phyloP scores from a whole-genome alignment of 1,139 yeast genomes.

The Geotrichum citri-aurantii region DNA sequence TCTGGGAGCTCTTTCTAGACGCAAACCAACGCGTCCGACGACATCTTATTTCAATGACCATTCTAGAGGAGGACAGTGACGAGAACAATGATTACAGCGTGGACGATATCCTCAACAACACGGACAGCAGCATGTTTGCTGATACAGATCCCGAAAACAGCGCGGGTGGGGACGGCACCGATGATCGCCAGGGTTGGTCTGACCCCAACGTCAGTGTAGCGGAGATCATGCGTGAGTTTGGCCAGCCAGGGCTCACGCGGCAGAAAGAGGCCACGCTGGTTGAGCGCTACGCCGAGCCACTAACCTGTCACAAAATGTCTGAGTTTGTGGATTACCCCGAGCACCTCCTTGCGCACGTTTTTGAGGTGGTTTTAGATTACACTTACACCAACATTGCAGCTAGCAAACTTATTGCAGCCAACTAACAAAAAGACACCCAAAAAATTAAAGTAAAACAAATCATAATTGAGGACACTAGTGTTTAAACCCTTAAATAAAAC shows the following conservation, averaged over 20 bases:
- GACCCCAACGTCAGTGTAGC: constrained; percentile 7
- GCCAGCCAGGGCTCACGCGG: constrained; percentile 5
- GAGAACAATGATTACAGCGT: background rate
- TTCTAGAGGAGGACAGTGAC: background rate
- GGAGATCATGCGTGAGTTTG: constrained; percentile 14
- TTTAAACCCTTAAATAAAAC: too few species aligned
- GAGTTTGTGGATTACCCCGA: constrained; percentile 14
- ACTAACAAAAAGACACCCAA: too few species aligned
- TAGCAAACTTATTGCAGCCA: background rate
- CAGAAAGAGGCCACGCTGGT: constrained; percentile 6
- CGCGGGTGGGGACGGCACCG: background rate
- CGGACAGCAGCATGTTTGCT: background rate
- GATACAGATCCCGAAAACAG: background rate
- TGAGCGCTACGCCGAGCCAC: constrained; percentile 4
- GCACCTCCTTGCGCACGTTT: constrained; percentile 6
- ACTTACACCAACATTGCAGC: constrained; percentile 4
- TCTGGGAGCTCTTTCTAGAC: constrained; percentile 8
- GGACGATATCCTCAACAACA: background rate
- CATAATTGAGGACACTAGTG: too few species aligned
- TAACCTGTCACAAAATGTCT: constrained; percentile 12
- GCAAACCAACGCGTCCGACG: constrained; percentile 6
- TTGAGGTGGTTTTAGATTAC: constrained; percentile 10
- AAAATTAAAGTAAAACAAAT: too few species aligned
- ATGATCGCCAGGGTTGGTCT: background rate
- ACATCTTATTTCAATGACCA: background rate